Conservation (phyloP, 2,329 filamentous ascomycete genomes). For the Penicillium sp. region DNA sequence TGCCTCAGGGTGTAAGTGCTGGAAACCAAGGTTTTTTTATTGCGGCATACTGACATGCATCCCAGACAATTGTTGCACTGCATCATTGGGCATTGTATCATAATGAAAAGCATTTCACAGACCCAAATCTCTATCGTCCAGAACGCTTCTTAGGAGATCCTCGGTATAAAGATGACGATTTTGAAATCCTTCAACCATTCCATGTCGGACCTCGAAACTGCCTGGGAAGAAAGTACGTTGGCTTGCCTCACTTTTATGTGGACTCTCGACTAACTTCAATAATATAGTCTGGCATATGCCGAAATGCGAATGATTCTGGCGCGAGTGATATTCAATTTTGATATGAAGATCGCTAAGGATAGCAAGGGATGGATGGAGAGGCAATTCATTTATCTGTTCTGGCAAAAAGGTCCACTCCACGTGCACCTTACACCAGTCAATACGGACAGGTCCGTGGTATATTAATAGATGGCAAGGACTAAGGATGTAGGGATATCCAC, state of each 20-base stretch:
- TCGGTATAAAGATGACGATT: slow-evolving; percentile 44
- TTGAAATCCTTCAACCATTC: slow-evolving; percentile 51
- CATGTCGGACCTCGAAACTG: slow-evolving; percentile 52
- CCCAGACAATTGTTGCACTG: slow-evolving; percentile 43
- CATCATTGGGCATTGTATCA: slow-evolving; percentile 48
- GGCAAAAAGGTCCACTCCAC: slow-evolving; percentile 43
- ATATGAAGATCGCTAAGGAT: slow-evolving; percentile 43
- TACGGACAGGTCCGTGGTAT: not conserved
- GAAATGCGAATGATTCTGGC: slow-evolving; percentile 54
- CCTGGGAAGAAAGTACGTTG: slow-evolving; percentile 51
- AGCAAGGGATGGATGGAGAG: slow-evolving; percentile 38
- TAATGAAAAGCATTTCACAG: slow-evolving; percentile 11
- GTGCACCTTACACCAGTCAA: slow-evolving; percentile 32
- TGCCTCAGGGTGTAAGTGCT: slow-evolving; percentile 14
- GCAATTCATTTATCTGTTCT: slow-evolving; percentile 44
- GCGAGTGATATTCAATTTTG: slow-evolving; percentile 52
- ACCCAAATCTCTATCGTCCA: slow-evolving; percentile 11
- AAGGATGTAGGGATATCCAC: too few species aligned
- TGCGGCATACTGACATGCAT: too few species aligned
- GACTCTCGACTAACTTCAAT: not conserved
- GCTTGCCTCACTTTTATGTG: not conserved
- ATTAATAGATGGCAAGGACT: too few species aligned
- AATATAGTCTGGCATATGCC: slow-evolving; percentile 48
- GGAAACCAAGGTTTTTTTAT: too few species aligned
- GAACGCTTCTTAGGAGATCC: slow-evolving; percentile 20